Percentiles rank a stretch among this genome's conserved stretches.
Conservation (phyloP, 345 rosid genomes). For the Eucalyptus decipiens region DNA sequence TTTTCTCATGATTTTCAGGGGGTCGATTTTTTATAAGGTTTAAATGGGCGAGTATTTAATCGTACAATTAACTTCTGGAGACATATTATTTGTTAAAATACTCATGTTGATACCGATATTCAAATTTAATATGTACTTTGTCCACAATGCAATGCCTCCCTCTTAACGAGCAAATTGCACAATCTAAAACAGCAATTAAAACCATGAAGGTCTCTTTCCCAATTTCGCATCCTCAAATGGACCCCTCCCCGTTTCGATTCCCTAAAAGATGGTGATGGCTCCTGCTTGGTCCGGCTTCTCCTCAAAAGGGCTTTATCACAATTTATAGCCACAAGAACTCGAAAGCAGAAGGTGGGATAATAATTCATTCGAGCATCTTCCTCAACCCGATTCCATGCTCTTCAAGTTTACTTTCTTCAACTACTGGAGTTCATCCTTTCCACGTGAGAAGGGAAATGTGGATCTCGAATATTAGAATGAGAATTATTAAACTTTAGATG, state of each 20-base stretch:
- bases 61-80: neutral
- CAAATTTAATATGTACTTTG: neutral
- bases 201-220: neutral
- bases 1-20: neutral
- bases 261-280: neutral
- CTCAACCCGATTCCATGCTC: neutral
- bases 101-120: neutral
- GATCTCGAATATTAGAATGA: neutral
- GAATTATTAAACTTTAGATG: fast-evolving
- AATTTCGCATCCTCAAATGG: neutral
- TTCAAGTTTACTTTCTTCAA: neutral
- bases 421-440: no score
- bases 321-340: neutral
- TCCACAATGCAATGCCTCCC: neutral
- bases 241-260: neutral
- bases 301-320: neutral
- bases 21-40: neutral
- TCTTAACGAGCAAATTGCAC: neutral
- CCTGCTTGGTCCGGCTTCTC: neutral
- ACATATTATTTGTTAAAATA: neutral
- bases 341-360: neutral
- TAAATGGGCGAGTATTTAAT: neutral
- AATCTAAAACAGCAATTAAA: neutral
- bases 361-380: neutral
- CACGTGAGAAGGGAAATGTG: no score